These are phyloP conservation scores for Serendipita indica DNA, from an alignment of 768 basidiomycete genomes.

Conservation along the genomic window DNA sequence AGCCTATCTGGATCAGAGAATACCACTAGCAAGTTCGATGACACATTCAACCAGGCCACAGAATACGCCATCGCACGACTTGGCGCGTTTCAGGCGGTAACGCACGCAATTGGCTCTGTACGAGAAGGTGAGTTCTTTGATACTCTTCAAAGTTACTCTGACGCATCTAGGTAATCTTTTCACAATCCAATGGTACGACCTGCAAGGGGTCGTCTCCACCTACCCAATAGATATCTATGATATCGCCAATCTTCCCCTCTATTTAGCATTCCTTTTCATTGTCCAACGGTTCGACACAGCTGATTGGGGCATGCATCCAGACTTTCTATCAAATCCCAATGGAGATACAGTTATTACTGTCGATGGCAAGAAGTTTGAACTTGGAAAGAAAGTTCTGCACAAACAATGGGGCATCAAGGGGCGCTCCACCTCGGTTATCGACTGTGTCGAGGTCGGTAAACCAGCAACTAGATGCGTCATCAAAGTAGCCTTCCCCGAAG, in stretches of 20 bases:
- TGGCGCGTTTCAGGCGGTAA: neutral
- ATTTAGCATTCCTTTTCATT: neutral
- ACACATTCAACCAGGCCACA: neutral
- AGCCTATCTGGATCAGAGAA: too few relatives aligned
- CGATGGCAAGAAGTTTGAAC: neutral
- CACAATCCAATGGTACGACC: neutral
- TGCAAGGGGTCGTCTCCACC: neutral
- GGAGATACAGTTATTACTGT: neutral
- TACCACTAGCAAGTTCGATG: too few relatives aligned
- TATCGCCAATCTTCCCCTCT: neutral
- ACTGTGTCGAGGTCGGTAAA: neutral
- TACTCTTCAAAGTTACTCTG: neutral
- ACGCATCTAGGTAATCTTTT: neutral
- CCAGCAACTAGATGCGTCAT: neutral
- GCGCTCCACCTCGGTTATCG: neutral
- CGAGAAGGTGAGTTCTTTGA: neutral
- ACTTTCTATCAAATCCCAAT: neutral
- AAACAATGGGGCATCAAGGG: neutral
- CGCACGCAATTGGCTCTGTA: neutral
- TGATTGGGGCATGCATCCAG: neutral
- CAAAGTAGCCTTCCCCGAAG: neutral
- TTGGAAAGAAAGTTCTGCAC: neutral
- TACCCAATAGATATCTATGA: neutral
- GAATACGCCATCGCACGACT: neutral
- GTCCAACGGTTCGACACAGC: neutral